These are phyloP conservation scores for Arthromyces matolae DNA, from an alignment of 768 basidiomycete species.

Conservation along the genomic window DNA sequence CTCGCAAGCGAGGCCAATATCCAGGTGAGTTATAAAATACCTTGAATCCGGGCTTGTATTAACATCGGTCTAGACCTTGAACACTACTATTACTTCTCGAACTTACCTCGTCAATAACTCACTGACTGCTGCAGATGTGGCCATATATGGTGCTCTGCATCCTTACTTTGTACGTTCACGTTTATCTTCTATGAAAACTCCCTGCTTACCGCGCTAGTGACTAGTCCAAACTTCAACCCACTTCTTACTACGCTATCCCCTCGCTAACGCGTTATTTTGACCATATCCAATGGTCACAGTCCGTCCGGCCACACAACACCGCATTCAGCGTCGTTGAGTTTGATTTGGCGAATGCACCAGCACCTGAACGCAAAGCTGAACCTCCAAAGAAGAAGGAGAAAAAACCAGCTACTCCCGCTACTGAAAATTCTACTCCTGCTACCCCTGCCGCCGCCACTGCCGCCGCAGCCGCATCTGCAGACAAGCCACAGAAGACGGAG, in stretches of 20 bases:
- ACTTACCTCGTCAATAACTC: conserved; percentile 86
- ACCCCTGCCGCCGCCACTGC: conserved; percentile 3
- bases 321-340: conserved; percentile 54
- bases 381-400: conserved; percentile 79
- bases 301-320: conserved; percentile 56
- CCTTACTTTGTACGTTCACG: conserved; percentile 63
- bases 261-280: conserved; percentile 92
- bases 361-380: conserved; percentile 66
- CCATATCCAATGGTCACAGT: conserved; percentile 76
- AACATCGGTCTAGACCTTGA: conserved; percentile 52
- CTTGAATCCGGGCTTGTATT: background rate
- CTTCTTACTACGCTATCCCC: conserved; percentile 77
- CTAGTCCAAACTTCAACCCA: conserved; percentile 65
- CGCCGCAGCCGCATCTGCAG: conserved; percentile 19
- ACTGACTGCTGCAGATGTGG: conserved; percentile 86
- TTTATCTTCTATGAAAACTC: background rate
- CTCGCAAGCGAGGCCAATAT: conserved; percentile 44
- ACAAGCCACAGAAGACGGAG: conserved; percentile 59
- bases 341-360: conserved; percentile 75
- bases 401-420: conserved; percentile 31
- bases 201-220: conserved; percentile 8
- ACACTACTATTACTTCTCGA: conserved; percentile 64
- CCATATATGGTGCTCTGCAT: conserved; percentile 86
- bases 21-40: conserved; percentile 36
- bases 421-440: conserved; percentile 21